These are phyloP conservation scores for Nevesoporus exiguus DNA, from an alignment of 768 basidiomycete species.

Conservation along the genomic window DNA sequence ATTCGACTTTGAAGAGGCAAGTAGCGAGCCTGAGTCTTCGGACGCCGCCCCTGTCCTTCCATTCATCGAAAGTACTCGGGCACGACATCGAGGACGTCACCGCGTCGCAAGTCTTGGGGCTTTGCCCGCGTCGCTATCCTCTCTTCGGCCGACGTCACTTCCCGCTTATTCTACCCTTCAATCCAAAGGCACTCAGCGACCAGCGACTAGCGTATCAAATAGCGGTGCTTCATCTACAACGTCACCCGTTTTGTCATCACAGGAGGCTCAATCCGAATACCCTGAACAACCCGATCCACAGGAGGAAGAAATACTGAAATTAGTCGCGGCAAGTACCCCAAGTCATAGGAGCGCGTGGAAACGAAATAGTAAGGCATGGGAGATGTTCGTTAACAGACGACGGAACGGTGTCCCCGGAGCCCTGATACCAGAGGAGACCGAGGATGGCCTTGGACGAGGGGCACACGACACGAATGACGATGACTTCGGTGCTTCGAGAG, in stretches of 20 bases:
- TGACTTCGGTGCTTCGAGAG: slow-evolving; percentile 26
- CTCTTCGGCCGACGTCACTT: slow-evolving; percentile 65
- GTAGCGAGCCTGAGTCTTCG: slow-evolving; percentile 29
- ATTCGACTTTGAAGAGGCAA: slow-evolving; percentile 65
- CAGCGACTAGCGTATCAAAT: background rate
- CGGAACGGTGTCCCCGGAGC: slow-evolving; percentile 28
- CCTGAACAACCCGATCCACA: slow-evolving; percentile 34
- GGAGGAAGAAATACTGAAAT: slow-evolving; percentile 52
- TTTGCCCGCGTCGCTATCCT: slow-evolving; percentile 54
- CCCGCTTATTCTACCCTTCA: slow-evolving; percentile 62
- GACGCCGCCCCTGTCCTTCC: slow-evolving; percentile 37
- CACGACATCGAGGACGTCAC: slow-evolving; percentile 24
- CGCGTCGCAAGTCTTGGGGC: slow-evolving; percentile 35
- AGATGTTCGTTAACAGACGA: slow-evolving; percentile 47
- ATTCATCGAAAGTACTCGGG: slow-evolving; percentile 29
- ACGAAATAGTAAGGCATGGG: slow-evolving; percentile 61
- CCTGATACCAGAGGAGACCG: slow-evolving; percentile 35
- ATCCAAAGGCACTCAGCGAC: slow-evolving; percentile 6
- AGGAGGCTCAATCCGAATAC: slow-evolving; percentile 15
- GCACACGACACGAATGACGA: slow-evolving; percentile 17
- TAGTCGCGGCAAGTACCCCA: slow-evolving; percentile 67
- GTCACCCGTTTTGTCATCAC: background rate
- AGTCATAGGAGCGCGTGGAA: slow-evolving; percentile 74
- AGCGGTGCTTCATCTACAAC: background rate
- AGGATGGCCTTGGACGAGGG: slow-evolving; percentile 25